A percentile compares a stretch with the other conserved stretches of the same genome.
Conservation (phyloP, 2,329 filamentous ascomycete genomes). For the Trichoderma oligosporum region DNA sequence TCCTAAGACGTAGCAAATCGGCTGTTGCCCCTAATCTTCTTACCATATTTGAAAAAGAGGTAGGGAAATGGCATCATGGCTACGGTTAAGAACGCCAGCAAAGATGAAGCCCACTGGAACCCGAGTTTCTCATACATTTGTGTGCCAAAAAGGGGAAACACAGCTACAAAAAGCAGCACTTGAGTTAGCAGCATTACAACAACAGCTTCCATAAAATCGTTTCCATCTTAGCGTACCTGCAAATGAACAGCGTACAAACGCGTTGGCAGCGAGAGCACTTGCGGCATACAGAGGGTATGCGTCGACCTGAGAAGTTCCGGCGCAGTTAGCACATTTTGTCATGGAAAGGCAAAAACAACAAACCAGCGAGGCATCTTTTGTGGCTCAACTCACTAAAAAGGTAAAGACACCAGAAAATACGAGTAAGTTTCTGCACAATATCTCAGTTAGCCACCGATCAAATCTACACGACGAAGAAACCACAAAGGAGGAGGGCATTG, state of each 20-base stretch:
- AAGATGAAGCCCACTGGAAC: slow-evolving; percentile 63
- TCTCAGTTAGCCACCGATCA: slow-evolving; percentile 27
- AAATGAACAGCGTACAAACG: slow-evolving; percentile 73
- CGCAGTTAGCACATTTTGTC: neutral
- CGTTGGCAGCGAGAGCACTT: slow-evolving; percentile 77
- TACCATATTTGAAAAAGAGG: slow-evolving; percentile 59
- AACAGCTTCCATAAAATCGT: neutral
- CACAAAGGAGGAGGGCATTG: neutral
- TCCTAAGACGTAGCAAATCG: slow-evolving; percentile 44
- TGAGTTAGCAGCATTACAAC: slow-evolving; percentile 20
- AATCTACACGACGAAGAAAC: no score
- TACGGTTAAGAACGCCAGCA: slow-evolving; percentile 59
- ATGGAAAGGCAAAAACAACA: neutral
- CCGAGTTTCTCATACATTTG: slow-evolving; percentile 69
- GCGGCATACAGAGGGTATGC: slow-evolving; percentile 74
- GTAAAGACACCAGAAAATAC: slow-evolving; percentile 84
- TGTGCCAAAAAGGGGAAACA: slow-evolving; percentile 71
- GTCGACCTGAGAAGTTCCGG: slow-evolving; percentile 52
- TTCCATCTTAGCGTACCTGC: slow-evolving; percentile 47
- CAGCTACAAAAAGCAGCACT: slow-evolving; percentile 41
- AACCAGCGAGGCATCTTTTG: neutral
- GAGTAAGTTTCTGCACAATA: slow-evolving; percentile 60
- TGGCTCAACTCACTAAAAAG: slow-evolving; percentile 61
- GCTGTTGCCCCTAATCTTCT: slow-evolving; percentile 52
- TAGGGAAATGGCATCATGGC: slow-evolving; percentile 63